Conservation (phyloP, 2,329 filamentous ascomycete genomes). For the Teratosphaeriaceae sp. region DNA sequence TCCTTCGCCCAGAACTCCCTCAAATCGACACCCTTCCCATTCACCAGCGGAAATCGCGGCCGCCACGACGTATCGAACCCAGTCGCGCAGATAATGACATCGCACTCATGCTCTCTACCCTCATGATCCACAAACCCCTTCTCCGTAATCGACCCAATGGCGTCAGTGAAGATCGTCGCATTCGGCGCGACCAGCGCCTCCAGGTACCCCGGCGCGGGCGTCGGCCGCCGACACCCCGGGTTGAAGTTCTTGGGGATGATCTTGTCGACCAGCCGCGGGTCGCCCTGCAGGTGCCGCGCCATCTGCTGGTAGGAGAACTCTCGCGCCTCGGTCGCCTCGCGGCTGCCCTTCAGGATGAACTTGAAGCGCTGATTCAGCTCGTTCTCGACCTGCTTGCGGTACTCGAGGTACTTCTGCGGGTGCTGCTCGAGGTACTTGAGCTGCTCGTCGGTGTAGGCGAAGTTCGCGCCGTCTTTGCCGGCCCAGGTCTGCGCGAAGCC, state of each 20-base stretch:
- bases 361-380: conserved; percentile 49
- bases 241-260: conserved; percentile 43
- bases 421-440: conserved; percentile 33
- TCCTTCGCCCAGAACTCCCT: conserved; percentile 32
- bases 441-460: conserved; percentile 39
- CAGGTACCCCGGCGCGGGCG: conserved; percentile 38
- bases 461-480: conserved; percentile 41
- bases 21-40: conserved; percentile 24
- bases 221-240: conserved; percentile 36
- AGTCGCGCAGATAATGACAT: conserved; percentile 34
- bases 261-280: conserved; percentile 34
- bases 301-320: conserved; percentile 36
- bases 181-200: conserved; percentile 32
- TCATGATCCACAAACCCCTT: conserved; percentile 28
- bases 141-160: conserved; percentile 24
- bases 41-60: conserved; percentile 27
- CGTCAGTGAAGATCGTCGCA: conserved; percentile 28
- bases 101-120: conserved; percentile 25
- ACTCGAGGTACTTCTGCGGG: conserved; percentile 40
- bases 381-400: conserved; percentile 43
- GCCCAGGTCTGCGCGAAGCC: conserved; percentile 44
- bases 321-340: conserved; percentile 38
- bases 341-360: conserved; percentile 45
- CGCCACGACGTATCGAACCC: conserved; percentile 33
- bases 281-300: conserved; percentile 33